Conservation (phyloP, 148 eudicot genomes). For the Silene uniflora region DNA sequence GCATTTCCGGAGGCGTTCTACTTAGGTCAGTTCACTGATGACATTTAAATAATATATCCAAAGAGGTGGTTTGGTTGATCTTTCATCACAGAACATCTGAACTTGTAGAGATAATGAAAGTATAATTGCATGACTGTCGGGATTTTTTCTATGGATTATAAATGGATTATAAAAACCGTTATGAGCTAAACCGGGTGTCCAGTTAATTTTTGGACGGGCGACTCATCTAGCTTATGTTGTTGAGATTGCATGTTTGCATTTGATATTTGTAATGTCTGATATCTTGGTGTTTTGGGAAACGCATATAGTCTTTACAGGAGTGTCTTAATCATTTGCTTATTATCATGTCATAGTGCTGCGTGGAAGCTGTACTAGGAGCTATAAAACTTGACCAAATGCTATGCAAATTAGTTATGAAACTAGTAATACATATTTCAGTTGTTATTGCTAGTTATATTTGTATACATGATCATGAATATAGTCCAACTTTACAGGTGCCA, state of each 20-base stretch:
- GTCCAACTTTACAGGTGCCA: constrained; percentile 57
- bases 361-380: neutral
- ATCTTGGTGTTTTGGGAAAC: neutral
- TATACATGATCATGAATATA: neutral
- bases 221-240: neutral
- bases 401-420: neutral
- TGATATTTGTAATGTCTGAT: neutral
- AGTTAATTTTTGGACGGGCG: neutral
- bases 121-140: neutral
- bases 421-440: neutral
- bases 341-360: neutral
- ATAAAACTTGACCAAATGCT: neutral
- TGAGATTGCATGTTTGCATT: neutral
- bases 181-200: neutral
- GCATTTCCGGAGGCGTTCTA: constrained; percentile 89
- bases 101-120: neutral
- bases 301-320: neutral
- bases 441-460: neutral
- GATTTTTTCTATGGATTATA: too few relatives aligned
- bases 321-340: neutral
- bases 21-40: constrained; percentile 58
- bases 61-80: neutral
- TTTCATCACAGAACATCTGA: neutral
- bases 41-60: neutral
- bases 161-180: too few relatives aligned